These are phyloP conservation scores for Bjerkandera adusta DNA, from an alignment of 1,284 basidiomycete species.

Conservation along the genomic window DNA sequence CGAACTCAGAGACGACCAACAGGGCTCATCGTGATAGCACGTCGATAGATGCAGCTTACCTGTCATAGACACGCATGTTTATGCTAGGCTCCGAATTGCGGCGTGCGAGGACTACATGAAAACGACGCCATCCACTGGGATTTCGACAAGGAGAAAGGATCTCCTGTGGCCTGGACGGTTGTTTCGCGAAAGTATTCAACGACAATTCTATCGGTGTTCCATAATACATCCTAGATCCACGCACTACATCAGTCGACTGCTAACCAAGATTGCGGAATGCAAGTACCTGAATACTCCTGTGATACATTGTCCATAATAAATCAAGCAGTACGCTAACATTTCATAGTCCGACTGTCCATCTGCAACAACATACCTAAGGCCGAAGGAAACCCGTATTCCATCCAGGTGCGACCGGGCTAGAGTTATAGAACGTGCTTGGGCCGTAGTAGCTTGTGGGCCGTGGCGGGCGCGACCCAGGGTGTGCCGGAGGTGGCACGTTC, in stretches of 20 bases:
- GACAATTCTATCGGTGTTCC: background rate
- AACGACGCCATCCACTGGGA: too few relatives aligned
- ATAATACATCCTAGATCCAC: background rate
- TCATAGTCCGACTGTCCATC: background rate
- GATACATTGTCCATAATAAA: background rate
- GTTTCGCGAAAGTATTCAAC: too few relatives aligned
- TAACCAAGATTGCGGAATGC: background rate
- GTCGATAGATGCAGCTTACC: too few relatives aligned
- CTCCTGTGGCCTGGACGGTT: too few relatives aligned
- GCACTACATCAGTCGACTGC: background rate
- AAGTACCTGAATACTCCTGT: background rate
- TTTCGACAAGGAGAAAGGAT: too few relatives aligned
- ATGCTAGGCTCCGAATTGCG: too few relatives aligned
- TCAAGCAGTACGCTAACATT: background rate
- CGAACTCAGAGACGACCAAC: too few relatives aligned
- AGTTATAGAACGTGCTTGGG: background rate
- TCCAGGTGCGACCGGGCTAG: background rate
- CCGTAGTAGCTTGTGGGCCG: constrained; percentile 11
- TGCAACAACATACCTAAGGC: background rate
- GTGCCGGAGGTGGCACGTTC: background rate
- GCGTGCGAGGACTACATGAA: too few relatives aligned
- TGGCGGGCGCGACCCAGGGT: background rate
- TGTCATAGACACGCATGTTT: too few relatives aligned
- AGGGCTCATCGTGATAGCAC: too few relatives aligned
- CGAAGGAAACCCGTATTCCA: background rate